Base-by-base conservation (phyloP, 116 monocot genomes). In the Cymodocea nodosa region DNA sequence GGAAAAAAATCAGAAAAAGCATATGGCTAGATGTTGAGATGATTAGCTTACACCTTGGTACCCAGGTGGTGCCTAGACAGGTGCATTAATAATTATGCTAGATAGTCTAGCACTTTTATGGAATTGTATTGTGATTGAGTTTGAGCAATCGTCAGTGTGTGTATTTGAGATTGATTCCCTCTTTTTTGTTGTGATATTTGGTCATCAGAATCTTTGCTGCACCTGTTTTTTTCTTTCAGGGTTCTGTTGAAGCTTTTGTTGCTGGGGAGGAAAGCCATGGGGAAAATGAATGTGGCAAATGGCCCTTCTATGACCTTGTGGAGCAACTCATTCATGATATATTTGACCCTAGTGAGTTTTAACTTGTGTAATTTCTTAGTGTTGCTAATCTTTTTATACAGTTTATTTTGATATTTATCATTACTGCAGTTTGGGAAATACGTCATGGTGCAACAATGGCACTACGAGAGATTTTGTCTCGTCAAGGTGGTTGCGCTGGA, bases 281-380 rank as follows among this genome's bases (percentile, higher is more conserved):
- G 58, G 66, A 73, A 68, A 79, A 77, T 49, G 78, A 62, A 16
- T 75, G 58, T 76, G 83, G 97, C 23, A 77, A 68, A 64, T 97
- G 97, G 97, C 97, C 97, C 23, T 97, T 88, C 66, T 67, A 55
- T 50, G 70, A 77, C 65, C 91, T 80, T 77, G 85, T 84, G 17
- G 97, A 97, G 49, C 92, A 91, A 69, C 92, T 97, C 53, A 77
- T 91, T 71, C 85, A 85, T 85, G 97, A 97, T 84, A 91, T 97
- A 67, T 97, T 97, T 77, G 97, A 97, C 71, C 84, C 97, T 39
- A 64, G 95, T 85, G 73, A 75, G 65, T 54, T 69, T 65, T 59
- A 11, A 30, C 34, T 35, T 60, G 63, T 30, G 50, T 23, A 64
- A 64, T 9, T 49, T 23, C 12, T 50, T 60, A 16, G 30, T 63